phyloP scores from a whole-genome alignment of 1,139 yeast genomes.

The Candida sp. region DNA sequence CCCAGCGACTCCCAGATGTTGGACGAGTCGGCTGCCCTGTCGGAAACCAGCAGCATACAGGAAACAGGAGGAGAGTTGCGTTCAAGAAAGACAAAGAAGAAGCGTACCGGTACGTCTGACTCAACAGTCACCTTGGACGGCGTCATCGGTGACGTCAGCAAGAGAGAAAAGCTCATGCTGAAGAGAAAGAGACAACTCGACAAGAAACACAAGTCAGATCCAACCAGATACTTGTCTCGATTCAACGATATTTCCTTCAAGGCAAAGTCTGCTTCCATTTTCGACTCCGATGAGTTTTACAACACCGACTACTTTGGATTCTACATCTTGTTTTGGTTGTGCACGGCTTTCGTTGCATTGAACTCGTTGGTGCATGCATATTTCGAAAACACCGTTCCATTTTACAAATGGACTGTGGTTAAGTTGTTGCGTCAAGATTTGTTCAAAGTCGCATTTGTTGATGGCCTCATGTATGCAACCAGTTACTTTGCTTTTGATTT shows the following conservation, averaged over 20 bases:
- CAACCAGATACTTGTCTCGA: slow-evolving; percentile 13
- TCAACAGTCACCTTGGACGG: slow-evolving; percentile 8
- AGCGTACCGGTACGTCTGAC: not conserved
- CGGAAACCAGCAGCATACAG: not conserved
- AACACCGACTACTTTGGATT: slow-evolving; percentile 62
- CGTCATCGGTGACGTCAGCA: slow-evolving; percentile 9
- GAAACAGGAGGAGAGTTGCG: not conserved
- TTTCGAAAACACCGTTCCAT: slow-evolving; percentile 25
- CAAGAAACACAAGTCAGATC: slow-evolving; percentile 7
- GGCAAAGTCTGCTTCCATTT: slow-evolving; percentile 42
- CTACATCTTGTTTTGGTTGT: slow-evolving; percentile 72
- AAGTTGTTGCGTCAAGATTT: slow-evolving; percentile 57
- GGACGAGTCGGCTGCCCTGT: not conserved
- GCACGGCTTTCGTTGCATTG: slow-evolving; percentile 56
- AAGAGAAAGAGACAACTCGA: slow-evolving; percentile 8
- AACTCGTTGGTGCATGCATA: slow-evolving; percentile 51
- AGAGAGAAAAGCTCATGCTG: slow-evolving; percentile 10
- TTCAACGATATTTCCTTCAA: slow-evolving; percentile 17
- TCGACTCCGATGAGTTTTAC: slow-evolving; percentile 47
- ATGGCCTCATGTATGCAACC: slow-evolving; percentile 67
- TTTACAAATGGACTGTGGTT: slow-evolving; percentile 54
- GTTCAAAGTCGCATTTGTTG: slow-evolving; percentile 67
- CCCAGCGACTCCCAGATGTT: not conserved
- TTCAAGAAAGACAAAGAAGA: not conserved
- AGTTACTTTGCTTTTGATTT: slow-evolving; percentile 60